phyloP scores from a whole-genome alignment of 352 stramenopile species.

The Albugo candida region DNA sequence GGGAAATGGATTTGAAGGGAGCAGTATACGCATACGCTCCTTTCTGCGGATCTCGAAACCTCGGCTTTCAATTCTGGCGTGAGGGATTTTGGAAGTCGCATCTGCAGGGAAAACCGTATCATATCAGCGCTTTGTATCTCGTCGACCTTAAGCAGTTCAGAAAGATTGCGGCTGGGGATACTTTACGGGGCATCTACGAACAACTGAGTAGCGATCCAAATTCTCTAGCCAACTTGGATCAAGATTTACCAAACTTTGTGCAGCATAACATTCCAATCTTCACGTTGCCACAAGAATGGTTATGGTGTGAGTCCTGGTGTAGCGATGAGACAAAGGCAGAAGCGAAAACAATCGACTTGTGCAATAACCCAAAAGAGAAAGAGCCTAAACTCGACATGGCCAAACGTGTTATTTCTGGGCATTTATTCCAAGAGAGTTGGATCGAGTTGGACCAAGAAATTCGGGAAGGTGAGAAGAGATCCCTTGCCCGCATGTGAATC shows the following conservation, averaged over 20 bases:
- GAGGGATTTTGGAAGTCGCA: constrained; percentile 97
- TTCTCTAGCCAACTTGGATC: constrained; percentile 97
- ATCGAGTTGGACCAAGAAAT: constrained; percentile 96
- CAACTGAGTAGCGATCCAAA: constrained; percentile 94
- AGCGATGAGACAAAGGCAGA: constrained; percentile 92
- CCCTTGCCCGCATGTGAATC: not conserved
- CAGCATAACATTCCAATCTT: constrained; percentile 92
- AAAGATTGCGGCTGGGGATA: constrained; percentile 88
- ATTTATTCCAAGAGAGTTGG: constrained; percentile 96
- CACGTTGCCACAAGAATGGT: constrained; percentile 94
- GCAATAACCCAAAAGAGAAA: constrained; percentile 99
- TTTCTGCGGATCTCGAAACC: constrained; percentile 93
- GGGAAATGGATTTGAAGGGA: constrained; percentile 95
- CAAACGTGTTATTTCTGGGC: constrained; percentile 93
- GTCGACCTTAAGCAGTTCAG: constrained; percentile 95
- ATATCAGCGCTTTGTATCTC: constrained; percentile 99
- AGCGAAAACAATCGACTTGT: constrained; percentile 99
- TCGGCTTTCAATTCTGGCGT: constrained; percentile 98
- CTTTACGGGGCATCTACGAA: constrained; percentile 92
- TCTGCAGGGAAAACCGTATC: constrained; percentile 92
- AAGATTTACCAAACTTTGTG: constrained; percentile 99
- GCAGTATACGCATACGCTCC: constrained; percentile 95
- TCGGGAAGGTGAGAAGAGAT: constrained; percentile 30
- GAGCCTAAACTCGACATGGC: constrained; percentile 99
- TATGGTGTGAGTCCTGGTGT: constrained; percentile 99